A percentile compares a stretch with the other conserved stretches of the same genome.
phyloP scores from a whole-genome alignment of 192 early-diverging fungal species.

The Coemansia sp. region DNA sequence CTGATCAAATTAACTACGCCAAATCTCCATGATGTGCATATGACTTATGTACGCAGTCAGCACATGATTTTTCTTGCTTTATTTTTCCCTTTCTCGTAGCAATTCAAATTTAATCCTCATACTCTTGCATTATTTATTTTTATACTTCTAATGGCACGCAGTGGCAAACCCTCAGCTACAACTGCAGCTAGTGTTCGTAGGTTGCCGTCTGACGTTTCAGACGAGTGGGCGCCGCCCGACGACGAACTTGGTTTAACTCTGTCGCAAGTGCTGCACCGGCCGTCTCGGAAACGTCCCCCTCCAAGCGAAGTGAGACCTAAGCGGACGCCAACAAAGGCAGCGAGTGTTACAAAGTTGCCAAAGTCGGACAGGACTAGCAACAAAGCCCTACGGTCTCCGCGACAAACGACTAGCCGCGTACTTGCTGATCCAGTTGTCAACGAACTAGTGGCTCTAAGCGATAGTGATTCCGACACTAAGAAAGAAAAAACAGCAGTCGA shows the following conservation, averaged over 20 bases:
- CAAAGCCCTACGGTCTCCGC: background rate
- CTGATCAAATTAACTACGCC: background rate
- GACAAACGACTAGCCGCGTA: background rate
- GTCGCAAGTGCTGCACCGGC: constrained; percentile 16
- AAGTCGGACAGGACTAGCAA: background rate
- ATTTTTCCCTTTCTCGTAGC: background rate
- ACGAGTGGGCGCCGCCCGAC: constrained; percentile 31
- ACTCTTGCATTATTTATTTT: background rate
- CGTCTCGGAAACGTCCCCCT: background rate
- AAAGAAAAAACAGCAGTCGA: background rate
- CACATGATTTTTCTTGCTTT: background rate
- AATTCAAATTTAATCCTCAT: background rate
- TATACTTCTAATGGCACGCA: background rate
- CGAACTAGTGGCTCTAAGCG: background rate
- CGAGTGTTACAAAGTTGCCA: background rate
- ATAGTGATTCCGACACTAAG: background rate
- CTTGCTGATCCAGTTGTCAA: background rate
- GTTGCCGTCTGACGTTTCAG: background rate
- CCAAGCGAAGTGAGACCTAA: background rate
- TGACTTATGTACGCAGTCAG: background rate
- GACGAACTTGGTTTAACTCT: constrained; percentile 26
- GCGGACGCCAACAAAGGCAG: background rate
- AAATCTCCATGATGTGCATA: background rate
- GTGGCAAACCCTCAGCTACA: background rate
- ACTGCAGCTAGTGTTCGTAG: background rate